Percentiles rank a stretch among this genome's conserved stretches.
phyloP scores from a whole-genome alignment of 805 yeast genomes.

The Saturnispora quitensis region DNA sequence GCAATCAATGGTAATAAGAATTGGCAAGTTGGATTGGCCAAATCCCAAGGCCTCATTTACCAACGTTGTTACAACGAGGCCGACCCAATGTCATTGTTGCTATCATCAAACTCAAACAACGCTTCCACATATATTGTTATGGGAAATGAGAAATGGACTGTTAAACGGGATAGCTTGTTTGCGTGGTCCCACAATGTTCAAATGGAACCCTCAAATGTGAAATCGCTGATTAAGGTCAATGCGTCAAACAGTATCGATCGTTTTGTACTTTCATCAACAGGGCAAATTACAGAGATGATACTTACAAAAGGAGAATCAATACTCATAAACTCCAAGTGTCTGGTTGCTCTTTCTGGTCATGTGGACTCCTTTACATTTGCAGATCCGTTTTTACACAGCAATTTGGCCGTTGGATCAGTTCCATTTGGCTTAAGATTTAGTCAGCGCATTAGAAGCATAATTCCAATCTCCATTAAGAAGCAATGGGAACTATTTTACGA shows the following conservation, averaged over 20 bases:
- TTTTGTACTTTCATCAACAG: conserved; percentile 32
- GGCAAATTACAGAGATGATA: conserved; percentile 31
- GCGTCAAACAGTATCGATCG: conserved; percentile 30
- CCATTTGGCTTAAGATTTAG: neutral
- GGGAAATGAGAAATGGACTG: conserved; percentile 25
- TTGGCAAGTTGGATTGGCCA: neutral
- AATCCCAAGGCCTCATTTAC: conserved; percentile 17
- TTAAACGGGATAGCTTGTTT: conserved; percentile 30
- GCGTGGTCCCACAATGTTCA: conserved; percentile 32
- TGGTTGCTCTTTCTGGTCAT: conserved; percentile 30
- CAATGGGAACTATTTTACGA: neutral
- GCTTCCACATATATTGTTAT: neutral
- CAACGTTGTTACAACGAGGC: conserved; percentile 28
- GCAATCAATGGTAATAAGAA: conserved; percentile 36
- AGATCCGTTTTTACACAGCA: neutral
- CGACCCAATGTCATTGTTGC: conserved; percentile 26
- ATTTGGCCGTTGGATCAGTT: conserved; percentile 15
- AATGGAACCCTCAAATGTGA: neutral
- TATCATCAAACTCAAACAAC: conserved; percentile 30
- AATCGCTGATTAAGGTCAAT: conserved; percentile 9
- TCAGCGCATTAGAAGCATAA: neutral
- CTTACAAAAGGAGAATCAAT: conserved; percentile 31
- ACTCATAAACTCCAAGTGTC: conserved; percentile 30
- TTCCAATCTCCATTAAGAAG: neutral
- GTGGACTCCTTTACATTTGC: neutral